Evolutionary conservation across 495 filamentous ascomycete genomes (phyloP), one percentile per base, ranked within the genome.

Genomic region (Neurospora tetrasperma): DNA sequence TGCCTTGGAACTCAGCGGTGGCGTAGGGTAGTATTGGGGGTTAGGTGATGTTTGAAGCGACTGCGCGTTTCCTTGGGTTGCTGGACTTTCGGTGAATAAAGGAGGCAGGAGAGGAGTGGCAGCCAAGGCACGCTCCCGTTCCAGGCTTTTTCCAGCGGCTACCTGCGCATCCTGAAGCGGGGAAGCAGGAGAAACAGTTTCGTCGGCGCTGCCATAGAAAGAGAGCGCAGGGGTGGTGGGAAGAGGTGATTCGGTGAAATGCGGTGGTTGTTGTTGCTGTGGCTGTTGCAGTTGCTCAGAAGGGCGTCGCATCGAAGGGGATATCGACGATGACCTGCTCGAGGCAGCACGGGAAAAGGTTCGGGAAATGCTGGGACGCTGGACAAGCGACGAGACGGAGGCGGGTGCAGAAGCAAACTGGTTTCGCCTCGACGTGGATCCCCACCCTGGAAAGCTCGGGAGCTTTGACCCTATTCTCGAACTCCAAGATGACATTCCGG

Each of bases 81-180:
- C 12, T 10, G 77, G 75, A 5, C 71, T 69, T 43, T 90, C 88
- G 46, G 88, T 89, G 83, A 94, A 86, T 69, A 96, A 83, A 0
- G 94, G 94, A 3, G 94, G 93, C 0, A 97, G 85, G 12, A 97
- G 84, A 6, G 94, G 94, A 4, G 94, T 97, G 5, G 90, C 90
- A 0, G 92, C 90, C 73, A 90, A 85, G 16, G 84, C 84, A 54
- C 88, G 85, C 31, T 91, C 87, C 14, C 87, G 88, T 42, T 92
- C 89, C 16, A 86, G 79, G 10, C 77, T 78, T 31, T 74, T 77
- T 8, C 83, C 77, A 59, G 85, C 82, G 71, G 89, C 88, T 3
- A 87, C 86, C 48, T 86, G 87, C 44, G 86, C 83, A 66, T 89
- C 86, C 59, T 93, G 87, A 62, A 92, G 87, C 12, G 88, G 82